Evolutionary conservation across 768 basidiomycete genomes (phyloP).

Genomic region (Hirschioporus abietinus): DNA sequence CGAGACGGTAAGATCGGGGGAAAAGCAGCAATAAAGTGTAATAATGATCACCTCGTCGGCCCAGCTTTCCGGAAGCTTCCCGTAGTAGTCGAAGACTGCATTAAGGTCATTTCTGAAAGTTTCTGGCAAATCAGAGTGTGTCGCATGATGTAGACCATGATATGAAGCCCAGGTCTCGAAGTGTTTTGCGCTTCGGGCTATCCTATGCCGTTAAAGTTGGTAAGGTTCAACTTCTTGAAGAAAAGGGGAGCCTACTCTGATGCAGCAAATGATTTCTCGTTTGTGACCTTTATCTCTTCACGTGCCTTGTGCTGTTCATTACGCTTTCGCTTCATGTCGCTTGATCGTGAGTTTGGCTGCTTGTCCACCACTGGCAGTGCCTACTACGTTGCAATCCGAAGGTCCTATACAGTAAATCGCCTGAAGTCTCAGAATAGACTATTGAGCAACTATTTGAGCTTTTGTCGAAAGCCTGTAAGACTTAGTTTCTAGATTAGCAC

Average conservation of each 20-base stretch:
- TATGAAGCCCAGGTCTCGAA: constrained; percentile 49
- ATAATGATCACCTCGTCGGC: constrained; percentile 29
- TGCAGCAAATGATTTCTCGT: neutral
- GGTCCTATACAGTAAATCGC: too few relatives aligned
- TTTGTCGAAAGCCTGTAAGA: too few relatives aligned
- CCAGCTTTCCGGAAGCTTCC: constrained; percentile 37
- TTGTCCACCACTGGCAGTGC: too few relatives aligned
- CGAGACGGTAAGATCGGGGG: neutral
- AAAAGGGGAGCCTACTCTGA: neutral
- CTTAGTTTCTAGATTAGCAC: too few relatives aligned
- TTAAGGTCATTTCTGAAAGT: constrained; percentile 31
- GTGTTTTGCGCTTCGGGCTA: constrained; percentile 40
- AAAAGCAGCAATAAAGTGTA: neutral
- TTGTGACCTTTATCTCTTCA: neutral
- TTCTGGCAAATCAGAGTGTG: constrained; percentile 38
- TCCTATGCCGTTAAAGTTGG: constrained; percentile 24
- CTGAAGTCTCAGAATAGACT: too few relatives aligned
- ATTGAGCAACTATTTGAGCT: too few relatives aligned
- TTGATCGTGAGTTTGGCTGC: neutral
- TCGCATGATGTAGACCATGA: constrained; percentile 46
- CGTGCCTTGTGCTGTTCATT: neutral
- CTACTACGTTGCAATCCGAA: too few relatives aligned
- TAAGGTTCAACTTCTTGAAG: neutral
- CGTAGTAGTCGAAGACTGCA: constrained; percentile 32
- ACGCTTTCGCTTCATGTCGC: neutral